Conservation (phyloP, 805 yeast species). For the baker's yeast (Saccharomyces cerevisiae) region DNA sequence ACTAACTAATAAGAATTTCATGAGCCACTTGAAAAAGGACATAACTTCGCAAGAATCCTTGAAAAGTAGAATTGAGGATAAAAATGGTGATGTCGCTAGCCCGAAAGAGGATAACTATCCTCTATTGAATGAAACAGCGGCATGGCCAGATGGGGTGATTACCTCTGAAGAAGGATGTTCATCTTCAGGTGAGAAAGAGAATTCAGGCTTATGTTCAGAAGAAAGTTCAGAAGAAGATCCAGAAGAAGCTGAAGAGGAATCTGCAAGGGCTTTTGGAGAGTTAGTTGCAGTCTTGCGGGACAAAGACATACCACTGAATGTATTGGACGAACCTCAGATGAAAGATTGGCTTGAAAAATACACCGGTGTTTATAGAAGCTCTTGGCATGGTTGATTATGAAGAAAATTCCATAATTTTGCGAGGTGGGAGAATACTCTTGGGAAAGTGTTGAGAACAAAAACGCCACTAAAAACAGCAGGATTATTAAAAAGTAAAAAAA, state of each 20-base stretch:
- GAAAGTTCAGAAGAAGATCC: background rate
- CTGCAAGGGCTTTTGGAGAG: background rate
- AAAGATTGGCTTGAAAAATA: background rate
- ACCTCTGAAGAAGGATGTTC: background rate
- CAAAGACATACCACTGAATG: background rate
- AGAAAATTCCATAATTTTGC: background rate
- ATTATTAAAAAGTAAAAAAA: background rate
- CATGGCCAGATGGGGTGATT: background rate
- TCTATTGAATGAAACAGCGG: background rate
- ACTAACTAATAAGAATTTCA: background rate
- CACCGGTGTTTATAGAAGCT: background rate
- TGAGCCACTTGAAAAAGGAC: background rate
- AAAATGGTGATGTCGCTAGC: background rate
- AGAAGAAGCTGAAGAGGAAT: background rate
- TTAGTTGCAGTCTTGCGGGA: background rate
- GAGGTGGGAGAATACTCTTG: background rate
- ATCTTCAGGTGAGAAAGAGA: background rate
- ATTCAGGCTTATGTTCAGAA: background rate
- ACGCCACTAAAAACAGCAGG: background rate
- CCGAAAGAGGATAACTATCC: background rate
- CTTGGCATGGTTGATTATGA: background rate
- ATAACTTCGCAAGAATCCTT: background rate
- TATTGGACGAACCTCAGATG: background rate
- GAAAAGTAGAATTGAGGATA: background rate
- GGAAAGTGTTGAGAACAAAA: background rate